Conservation (phyloP, 2,329 filamentous ascomycete genomes). For the Cladophialophora exuberans region DNA sequence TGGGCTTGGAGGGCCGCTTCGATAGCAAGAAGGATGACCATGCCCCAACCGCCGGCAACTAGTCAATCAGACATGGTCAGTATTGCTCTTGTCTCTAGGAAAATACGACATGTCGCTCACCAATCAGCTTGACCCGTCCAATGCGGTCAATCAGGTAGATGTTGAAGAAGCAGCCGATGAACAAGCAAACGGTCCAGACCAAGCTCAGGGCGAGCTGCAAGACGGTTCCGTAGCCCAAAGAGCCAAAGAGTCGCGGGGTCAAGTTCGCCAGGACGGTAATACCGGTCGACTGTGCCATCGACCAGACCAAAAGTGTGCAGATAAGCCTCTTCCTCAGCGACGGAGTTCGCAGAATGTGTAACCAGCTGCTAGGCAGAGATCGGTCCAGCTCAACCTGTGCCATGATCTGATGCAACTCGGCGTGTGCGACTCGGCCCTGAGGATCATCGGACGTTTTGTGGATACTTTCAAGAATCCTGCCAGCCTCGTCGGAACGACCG, state of each 20-base stretch:
- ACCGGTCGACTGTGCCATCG: conserved; percentile 39
- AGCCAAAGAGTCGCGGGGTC: conserved; percentile 22
- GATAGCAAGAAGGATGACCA: conserved; percentile 41
- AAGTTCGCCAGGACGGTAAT: conserved; percentile 39
- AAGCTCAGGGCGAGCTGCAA: conserved; percentile 14
- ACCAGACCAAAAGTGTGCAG: conserved; percentile 37
- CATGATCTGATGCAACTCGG: conserved; percentile 36
- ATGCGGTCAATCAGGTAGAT: conserved; percentile 34
- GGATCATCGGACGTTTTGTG: conserved; percentile 34
- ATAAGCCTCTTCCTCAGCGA: conserved; percentile 35
- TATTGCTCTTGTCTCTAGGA: conserved; percentile 20
- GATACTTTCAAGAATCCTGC: conserved; percentile 29
- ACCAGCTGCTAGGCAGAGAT: neutral
- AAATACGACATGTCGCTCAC: conserved; percentile 5
- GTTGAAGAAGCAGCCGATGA: conserved; percentile 37
- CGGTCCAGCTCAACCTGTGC: conserved; percentile 36
- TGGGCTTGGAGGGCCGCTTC: conserved; percentile 41
- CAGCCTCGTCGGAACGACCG: conserved; percentile 30
- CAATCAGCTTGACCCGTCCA: conserved; percentile 19
- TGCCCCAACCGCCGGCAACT: conserved; percentile 44
- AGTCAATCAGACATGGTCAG: neutral
- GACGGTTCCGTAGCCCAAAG: conserved; percentile 20
- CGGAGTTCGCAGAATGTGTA: conserved; percentile 31
- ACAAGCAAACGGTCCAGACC: conserved; percentile 30
- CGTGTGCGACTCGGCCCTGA: conserved; percentile 32